Base-by-base conservation (phyloP, 768 basidiomycete species). In the Ramaria rubella region DNA sequence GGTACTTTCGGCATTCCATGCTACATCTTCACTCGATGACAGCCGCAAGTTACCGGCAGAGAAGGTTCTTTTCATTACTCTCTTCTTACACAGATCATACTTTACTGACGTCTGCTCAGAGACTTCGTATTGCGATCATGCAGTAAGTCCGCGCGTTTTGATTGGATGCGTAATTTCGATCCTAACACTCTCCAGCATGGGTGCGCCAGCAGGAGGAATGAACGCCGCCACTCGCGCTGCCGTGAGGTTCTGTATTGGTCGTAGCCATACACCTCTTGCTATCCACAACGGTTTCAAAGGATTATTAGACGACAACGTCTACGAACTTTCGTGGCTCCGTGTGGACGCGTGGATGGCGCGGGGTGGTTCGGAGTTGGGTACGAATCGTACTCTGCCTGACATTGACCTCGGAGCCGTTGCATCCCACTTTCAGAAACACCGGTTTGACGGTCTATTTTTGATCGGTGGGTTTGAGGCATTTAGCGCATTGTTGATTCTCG, bases 381-480 rank as follows among this genome's bases (percentile, higher is more conserved):
- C 96, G 29, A 98, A 98, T 74, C 89, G 96, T 49, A 79, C 81
- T 11, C 73, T 93, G 43, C 96, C 96, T 19, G 86, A 87, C 46
- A 72, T 81, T 49, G 92, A 97, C 70, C 80, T 98, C 43, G 95
- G 94, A 1, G 82, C 81, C 11, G 78, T 98, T 40, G 96, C 96
- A 4, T 75, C 91, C 43, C 90, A 91, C 65, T 92, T 99, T 79
- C 94, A 97, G 71, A 72, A 91, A 63, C 85, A 90, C 68, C 70
- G 74, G 31, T 72, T 98, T 60, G 80, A 97, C 60, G 89, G 76
- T 2, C 68, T 99, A 45, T 69, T 98, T 64, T 78, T 99, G 68
- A 89, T 98, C 62, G 96, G 96, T 50, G 96, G 96, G 0, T 99
- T 97, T 68, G 96, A 99, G 70, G 90, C 90, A 4, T 95, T 96